A percentile compares a stretch with the other conserved stretches of the same genome.
These are phyloP conservation scores for Castanea mollissima DNA, from an alignment of 306 rosid genomes.

Conservation along the genomic window DNA sequence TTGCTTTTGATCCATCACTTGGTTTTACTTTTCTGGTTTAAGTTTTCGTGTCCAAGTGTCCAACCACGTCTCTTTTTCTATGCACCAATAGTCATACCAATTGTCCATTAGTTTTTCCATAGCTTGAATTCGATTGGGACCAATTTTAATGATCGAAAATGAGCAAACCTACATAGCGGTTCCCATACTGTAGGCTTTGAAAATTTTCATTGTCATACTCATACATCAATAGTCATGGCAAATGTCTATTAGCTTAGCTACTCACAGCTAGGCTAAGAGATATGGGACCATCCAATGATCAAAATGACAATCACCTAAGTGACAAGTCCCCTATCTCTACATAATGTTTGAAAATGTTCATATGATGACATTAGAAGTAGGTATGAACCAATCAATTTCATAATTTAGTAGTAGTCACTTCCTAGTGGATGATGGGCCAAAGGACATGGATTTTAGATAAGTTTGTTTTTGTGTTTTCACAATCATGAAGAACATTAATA, in stretches of 20 bases:
- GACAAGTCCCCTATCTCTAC: neutral
- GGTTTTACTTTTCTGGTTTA: neutral
- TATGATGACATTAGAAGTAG: constrained; percentile 20
- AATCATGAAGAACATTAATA: too few species aligned
- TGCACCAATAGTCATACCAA: constrained; percentile 8
- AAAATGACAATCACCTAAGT: neutral
- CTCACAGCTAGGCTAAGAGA: constrained; percentile 11
- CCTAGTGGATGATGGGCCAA: constrained; percentile 7
- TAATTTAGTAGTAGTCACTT: neutral
- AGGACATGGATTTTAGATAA: neutral
- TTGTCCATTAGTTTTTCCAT: neutral
- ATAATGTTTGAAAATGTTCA: constrained; percentile 21
- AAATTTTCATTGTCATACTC: too few species aligned
- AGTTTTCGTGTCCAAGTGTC: constrained; percentile 9
- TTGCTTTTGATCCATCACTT: too few species aligned
- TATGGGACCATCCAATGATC: constrained; percentile 38
- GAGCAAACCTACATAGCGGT: too few species aligned
- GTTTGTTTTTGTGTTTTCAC: too few species aligned
- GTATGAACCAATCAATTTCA: constrained; percentile 6
- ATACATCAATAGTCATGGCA: neutral
- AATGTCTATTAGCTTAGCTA: neutral
- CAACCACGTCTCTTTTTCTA: neutral
- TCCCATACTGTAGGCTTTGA: too few species aligned
- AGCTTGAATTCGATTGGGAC: too few species aligned
- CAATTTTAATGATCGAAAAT: too few species aligned